Evolutionary conservation across 2,329 filamentous ascomycete genomes (phyloP), one percentile per base, ranked within the genome.

Genomic region (Coleophoma eucalyptorum): DNA sequence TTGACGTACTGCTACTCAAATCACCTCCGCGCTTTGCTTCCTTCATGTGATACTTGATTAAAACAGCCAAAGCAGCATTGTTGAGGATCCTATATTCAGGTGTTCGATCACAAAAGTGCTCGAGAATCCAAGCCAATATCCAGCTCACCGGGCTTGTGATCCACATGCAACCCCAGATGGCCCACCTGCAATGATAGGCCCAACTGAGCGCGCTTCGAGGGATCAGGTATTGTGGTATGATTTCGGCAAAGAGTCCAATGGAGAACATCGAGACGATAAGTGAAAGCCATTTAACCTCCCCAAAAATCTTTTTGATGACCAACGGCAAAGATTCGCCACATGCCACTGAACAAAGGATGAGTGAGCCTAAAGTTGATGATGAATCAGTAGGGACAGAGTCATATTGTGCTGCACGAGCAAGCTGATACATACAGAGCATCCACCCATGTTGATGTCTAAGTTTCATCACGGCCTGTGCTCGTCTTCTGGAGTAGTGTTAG

Each of bases 171-270:
- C 19, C 48, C 58, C 56, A 62, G n/a, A 64, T 55, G 3, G 63
- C 18, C 20, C 58, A 56, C 40, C 55, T 51, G 46, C 54, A 62
- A 34, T 62, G 62, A 37, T 61, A 63, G 8, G 58, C 55, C 58
- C 58, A 63, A 2, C 45, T 40, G 21, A 63, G 45, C 33, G 60
- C 52, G 40, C 55, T 48, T 43, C 47, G 43, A 34, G 60, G 60
- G 33, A 65, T 59, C 5, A 61, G 43, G 38, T 55, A 61, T 50
- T 61, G 59, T 32, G 62, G 62, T 26, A 64, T 48, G n/a, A 64
- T 52, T 44, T 64, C 60, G 21, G 54, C 58, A 44, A 60, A 58
- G 13, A 65, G 41, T 12, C 57, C 55, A 21, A 65, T 56, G 10
- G 44, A 54, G 3, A 58, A 5, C 6, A 60, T 63, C 2, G 62